phyloP scores from a whole-genome alignment of 2,329 filamentous ascomycete species.

The Colletotrichum incanum region DNA sequence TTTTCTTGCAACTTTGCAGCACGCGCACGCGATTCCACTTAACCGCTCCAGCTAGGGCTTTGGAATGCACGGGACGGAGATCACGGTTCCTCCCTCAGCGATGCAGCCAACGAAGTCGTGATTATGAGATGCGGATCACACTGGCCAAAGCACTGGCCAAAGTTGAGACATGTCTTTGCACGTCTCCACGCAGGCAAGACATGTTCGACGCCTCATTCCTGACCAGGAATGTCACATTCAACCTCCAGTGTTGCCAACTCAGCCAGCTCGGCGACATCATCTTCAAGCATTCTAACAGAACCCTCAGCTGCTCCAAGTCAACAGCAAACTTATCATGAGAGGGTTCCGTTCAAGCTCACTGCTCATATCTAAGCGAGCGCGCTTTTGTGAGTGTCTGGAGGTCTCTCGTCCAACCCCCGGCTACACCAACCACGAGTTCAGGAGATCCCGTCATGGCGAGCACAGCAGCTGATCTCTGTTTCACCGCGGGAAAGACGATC shows the following conservation, averaged over 20 bases:
- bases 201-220: constrained; percentile 12
- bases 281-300: too few relatives aligned
- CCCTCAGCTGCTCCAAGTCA: background rate
- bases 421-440: constrained; percentile 33
- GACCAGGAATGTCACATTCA: background rate
- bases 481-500: constrained; percentile 37
- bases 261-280: background rate
- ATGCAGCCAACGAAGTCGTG: background rate
- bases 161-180: constrained; percentile 17
- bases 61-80: background rate
- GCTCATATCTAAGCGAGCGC: background rate
- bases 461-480: constrained; percentile 28
- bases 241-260: background rate
- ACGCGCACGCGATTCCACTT: background rate
- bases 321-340: too few relatives aligned
- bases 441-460: constrained; percentile 1
- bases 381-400: constrained; percentile 6
- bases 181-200: background rate
- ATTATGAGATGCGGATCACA: background rate
- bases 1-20: background rate
- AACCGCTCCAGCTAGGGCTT: background rate
- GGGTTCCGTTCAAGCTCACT: background rate
- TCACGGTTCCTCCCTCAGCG: constrained; percentile 3
- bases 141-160: background rate
- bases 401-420: background rate